Percentiles rank a stretch among this genome's conserved stretches.
phyloP scores from a whole-genome alignment of 306 rosid species.

The Trichosanthes cucumerina region DNA sequence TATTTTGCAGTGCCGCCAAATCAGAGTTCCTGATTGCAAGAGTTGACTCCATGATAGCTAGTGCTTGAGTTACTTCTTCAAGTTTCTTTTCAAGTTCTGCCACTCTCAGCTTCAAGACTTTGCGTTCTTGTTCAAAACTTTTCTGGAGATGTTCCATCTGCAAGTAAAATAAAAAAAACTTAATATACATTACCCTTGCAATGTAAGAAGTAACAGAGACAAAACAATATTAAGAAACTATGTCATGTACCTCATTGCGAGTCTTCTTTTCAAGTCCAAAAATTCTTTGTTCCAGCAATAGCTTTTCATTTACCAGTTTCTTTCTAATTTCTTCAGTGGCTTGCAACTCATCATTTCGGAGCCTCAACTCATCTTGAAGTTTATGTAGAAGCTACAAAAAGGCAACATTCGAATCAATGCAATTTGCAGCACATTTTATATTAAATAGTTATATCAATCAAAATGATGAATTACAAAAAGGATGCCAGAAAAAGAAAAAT shows the following conservation, averaged over 20 bases:
- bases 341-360: slow-evolving; percentile 40
- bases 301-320: slow-evolving; percentile 49
- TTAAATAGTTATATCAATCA: not conserved
- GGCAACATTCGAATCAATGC: slow-evolving; percentile 8
- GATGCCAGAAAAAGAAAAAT: not conserved
- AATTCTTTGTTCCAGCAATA: slow-evolving; percentile 42
- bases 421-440: not conserved
- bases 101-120: slow-evolving; percentile 37
- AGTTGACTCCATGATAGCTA: slow-evolving; percentile 43
- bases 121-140: slow-evolving; percentile 53
- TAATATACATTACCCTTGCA: slow-evolving; percentile 1
- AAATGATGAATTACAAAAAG: not conserved
- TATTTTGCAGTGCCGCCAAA: slow-evolving; percentile 45
- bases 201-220: slow-evolving; percentile 10
- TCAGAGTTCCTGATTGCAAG: slow-evolving; percentile 54
- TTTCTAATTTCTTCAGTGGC: slow-evolving; percentile 54
- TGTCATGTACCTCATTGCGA: slow-evolving; percentile 48
- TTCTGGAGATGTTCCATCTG: slow-evolving; percentile 46
- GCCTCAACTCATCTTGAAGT: slow-evolving; percentile 64
- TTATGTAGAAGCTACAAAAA: slow-evolving; percentile 35
- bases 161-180: slow-evolving; percentile 26
- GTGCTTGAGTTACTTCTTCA: slow-evolving; percentile 37
- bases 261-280: slow-evolving; percentile 48
- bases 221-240: slow-evolving; percentile 8
- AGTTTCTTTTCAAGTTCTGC: slow-evolving; percentile 59